Conservation (phyloP, 2,329 filamentous ascomycete species). For the Acephala macrosclerotiorum region DNA sequence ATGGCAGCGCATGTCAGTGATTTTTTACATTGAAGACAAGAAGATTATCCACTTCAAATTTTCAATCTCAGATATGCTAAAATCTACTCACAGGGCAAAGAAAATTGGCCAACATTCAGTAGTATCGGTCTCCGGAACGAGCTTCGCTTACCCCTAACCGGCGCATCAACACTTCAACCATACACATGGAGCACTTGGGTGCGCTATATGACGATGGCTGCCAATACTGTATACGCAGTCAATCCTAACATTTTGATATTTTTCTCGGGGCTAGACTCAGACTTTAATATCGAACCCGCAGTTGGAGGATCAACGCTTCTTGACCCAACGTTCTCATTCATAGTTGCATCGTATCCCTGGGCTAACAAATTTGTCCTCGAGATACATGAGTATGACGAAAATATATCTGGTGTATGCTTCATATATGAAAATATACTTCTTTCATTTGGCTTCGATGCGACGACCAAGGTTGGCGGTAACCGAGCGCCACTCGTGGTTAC, state of each 20-base stretch:
- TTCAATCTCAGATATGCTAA: background rate
- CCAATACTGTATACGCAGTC: conserved; percentile 49
- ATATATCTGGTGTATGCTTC: background rate
- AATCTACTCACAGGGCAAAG: conserved; percentile 25
- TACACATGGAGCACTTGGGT: conserved; percentile 57
- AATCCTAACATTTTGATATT: conserved; percentile 54
- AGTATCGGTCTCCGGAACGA: conserved; percentile 48
- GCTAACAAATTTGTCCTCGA: conserved; percentile 54
- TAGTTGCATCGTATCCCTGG: conserved; percentile 47
- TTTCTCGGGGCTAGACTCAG: conserved; percentile 55
- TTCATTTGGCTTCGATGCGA: background rate
- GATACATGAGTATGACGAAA: conserved; percentile 53
- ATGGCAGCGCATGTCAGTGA: conserved; percentile 62
- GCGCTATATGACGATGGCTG: conserved; percentile 49
- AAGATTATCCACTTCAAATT: conserved; percentile 15
- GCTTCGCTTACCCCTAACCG: conserved; percentile 40
- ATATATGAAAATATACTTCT: background rate
- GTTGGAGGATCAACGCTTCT: conserved; percentile 23
- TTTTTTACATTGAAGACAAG: conserved; percentile 34
- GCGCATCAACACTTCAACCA: conserved; percentile 28
- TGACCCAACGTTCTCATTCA: conserved; percentile 41
- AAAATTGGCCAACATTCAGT: conserved; percentile 32
- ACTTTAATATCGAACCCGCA: conserved; percentile 39
- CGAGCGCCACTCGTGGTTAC: background rate
- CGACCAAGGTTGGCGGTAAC: background rate